Percentiles rank a stretch among this genome's conserved stretches.
Evolutionary conservation across 2,329 filamentous ascomycete species (phyloP).

Genomic region (Botrytis fragariae): DNA sequence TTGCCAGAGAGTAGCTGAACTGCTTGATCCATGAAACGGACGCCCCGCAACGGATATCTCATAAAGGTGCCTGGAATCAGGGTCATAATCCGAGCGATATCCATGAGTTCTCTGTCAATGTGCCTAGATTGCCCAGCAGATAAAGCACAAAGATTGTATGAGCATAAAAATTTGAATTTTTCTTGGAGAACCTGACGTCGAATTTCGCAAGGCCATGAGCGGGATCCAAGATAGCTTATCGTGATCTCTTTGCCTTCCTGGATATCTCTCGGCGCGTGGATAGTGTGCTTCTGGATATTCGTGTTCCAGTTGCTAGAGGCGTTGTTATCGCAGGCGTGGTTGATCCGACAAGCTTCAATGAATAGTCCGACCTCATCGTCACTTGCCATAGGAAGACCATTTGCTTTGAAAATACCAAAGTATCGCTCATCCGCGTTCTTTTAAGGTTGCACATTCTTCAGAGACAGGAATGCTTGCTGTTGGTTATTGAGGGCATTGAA

Average conservation of each 20-base stretch:
- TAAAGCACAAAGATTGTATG: background rate
- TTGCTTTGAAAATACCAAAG: background rate
- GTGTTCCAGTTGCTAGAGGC: background rate
- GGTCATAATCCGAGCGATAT: background rate
- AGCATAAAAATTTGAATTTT: background rate
- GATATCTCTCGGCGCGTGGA: background rate
- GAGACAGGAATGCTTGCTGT: background rate
- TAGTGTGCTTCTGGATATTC: background rate
- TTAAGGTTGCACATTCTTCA: background rate
- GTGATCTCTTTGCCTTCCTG: background rate
- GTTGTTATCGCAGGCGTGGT: background rate
- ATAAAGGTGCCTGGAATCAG: background rate
- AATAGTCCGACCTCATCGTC: background rate
- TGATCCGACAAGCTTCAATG: background rate
- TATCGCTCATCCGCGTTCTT: background rate
- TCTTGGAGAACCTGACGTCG: background rate
- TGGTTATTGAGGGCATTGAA: background rate
- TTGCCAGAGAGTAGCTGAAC: background rate
- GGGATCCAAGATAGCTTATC: background rate
- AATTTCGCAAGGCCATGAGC: background rate
- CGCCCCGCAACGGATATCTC: background rate
- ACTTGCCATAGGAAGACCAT: background rate
- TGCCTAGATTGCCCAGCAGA: background rate
- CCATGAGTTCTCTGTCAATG: background rate
- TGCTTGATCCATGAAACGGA: background rate